Evolutionary conservation across 352 stramenopile genomes (phyloP).

Genomic region (Phytophthora idaei): DNA sequence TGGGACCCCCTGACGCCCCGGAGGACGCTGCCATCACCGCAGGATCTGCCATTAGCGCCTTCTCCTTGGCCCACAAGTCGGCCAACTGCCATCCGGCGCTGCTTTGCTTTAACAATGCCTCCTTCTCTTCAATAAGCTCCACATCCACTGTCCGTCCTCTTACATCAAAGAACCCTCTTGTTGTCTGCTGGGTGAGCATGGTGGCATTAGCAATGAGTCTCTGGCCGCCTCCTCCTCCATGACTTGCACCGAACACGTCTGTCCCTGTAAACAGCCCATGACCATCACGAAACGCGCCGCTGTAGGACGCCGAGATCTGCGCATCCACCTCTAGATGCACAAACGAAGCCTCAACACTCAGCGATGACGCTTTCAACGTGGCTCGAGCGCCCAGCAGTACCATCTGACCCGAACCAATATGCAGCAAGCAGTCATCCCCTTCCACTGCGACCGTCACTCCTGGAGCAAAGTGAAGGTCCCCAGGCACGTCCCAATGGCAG

Average conservation of each 20-base stretch:
- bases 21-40: conserved; percentile 16
- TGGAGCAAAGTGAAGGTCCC: conserved; percentile 51
- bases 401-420: conserved; percentile 61
- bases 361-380: conserved; percentile 42
- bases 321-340: conserved; percentile 58
- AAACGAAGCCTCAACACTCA: conserved; percentile 66
- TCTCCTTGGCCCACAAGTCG: conserved; percentile 48
- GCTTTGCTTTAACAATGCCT: conserved; percentile 44
- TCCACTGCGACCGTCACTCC: conserved; percentile 45
- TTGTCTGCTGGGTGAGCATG: conserved; percentile 40
- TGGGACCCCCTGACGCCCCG: conserved; percentile 21
- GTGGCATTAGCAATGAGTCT: conserved; percentile 44
- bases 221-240: conserved; percentile 59
- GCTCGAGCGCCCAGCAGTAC: conserved; percentile 47
- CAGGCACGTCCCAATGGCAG: conserved; percentile 70
- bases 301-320: conserved; percentile 44
- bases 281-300: conserved; percentile 30
- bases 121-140: conserved; percentile 28
- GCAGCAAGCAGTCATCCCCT: conserved; percentile 60
- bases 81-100: conserved; percentile 61
- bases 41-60: conserved; percentile 33
- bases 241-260: conserved; percentile 52
- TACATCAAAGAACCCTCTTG: conserved; percentile 60
- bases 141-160: conserved; percentile 32
- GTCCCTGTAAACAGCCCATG: conserved; percentile 46